Evolutionary conservation across 208 protist genomes (phyloP), one percentile per base, ranked within the genome.

Genomic region (Angomonas desouzai): DNA sequence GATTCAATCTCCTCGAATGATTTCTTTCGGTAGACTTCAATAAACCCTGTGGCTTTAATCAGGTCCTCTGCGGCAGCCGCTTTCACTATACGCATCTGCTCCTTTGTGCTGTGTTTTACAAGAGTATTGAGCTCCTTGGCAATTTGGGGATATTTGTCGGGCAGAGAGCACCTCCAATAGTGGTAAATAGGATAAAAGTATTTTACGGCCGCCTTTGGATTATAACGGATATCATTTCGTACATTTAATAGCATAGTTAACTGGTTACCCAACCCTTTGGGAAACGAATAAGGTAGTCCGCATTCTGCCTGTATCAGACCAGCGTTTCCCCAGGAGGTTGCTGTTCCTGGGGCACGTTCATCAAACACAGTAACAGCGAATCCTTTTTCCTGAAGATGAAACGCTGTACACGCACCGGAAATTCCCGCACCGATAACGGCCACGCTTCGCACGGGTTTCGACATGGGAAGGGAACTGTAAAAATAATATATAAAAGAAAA

Each of bases 281-380:
- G 64, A 23, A 70, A 62, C 0, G 62, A 34, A 38, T 72, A 65
- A 0, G 65, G 65, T 22, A 30, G 6, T 25, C 70, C 25, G 38
- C 57, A 65, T 29, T 66, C 59, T 7, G 58, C 57, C 47, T 72
- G 62, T 23, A 75, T 70, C 9, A 70, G 20, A 25, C 65, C 65
- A 16, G 62, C 62, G 29, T 75, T 76, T n/a, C 65, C 63, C 62
- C 49, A 74, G 2, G 61, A 72, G 11, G 58, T 75, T 40, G 70
- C 56, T 29, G 68, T 62, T 9, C 65, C 62, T 3, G 64, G 64
- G 1, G 40, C 43, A 51, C 57, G 65, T 0, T 62, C 36, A 27
- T 76, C 64, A 30, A 64, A 63, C 13, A 75, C 47, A 25, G 66
- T 69, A 1, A 75, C 62, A 2, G 51, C 47, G 32, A 57, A 67